Base-by-base conservation (phyloP, 2,329 filamentous ascomycete genomes). In the Sporothrix schenckii region DNA sequence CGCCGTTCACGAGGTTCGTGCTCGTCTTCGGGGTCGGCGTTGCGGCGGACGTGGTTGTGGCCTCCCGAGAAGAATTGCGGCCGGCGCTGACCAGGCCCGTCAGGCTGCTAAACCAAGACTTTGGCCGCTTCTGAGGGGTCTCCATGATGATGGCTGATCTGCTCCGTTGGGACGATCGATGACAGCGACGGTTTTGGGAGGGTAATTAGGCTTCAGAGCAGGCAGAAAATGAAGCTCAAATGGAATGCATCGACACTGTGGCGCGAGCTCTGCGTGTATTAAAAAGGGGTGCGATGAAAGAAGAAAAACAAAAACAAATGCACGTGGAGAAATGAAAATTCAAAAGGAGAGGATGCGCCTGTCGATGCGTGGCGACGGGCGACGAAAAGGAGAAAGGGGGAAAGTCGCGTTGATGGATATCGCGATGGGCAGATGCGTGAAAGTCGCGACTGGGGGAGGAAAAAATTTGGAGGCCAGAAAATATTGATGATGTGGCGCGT, bases 81-180 rank as follows among this genome's bases (percentile, higher is more conserved):
- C 69, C 66, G 49, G 69, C 72, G 34, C 67, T 68, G 50, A 73
- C 71, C 7, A 73, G 66, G 49, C 72, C 70, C 13, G 71, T 72
- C 52, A 73, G 65, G 72, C 72, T 72, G 70, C 71, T 72, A 52
- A 73, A 69, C 72, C 72, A 73, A 2, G 72, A 73, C 71, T 71
- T 73, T 24, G 53, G 71, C 14, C 69, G 69, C 68, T 70, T 72
- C 54, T 72, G 71, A 16, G 72, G 69, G 9, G 72, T 71, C 58
- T 73, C 72, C 72, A 73, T 73, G 71, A 47, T 70, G 50, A 60
- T 66, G 58, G 39, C 16, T 27, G 61, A 21, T 21, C 44, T 24
- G 21, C 61, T 27, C 53, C 52, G 70, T 58, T 52, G 58, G 16
- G 30, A 47, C 21, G 34, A 47, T 50, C 21, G 54, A 69, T 70